Evolutionary conservation across 495 filamentous ascomycete genomes (phyloP).

Genomic region (Podospora pseudopauciseta): DNA sequence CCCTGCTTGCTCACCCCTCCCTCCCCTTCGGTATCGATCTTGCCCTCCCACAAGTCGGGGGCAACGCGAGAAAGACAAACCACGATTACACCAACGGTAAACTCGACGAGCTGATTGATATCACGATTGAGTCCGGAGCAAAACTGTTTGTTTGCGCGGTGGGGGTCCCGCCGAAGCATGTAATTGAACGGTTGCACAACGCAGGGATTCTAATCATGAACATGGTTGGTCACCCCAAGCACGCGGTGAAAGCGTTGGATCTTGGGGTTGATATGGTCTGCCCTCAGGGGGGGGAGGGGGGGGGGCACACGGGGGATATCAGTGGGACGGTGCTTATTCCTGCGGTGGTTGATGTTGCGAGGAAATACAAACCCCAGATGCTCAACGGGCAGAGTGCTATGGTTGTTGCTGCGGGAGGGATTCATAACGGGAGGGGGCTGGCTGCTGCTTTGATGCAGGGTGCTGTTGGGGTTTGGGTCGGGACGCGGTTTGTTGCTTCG

Average conservation of each 20-base stretch:
- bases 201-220: conserved; percentile 84
- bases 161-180: conserved; percentile 67
- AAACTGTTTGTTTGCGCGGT: conserved; percentile 79
- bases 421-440: conserved; percentile 67
- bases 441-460: conserved; percentile 71
- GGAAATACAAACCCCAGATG: conserved; percentile 53
- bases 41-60: conserved; percentile 79
- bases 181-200: conserved; percentile 68
- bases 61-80: conserved; percentile 75
- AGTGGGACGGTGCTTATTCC: conserved; percentile 69
- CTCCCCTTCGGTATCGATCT: conserved; percentile 87
- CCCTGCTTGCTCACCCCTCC: conserved; percentile 54
- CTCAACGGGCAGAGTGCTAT: conserved; percentile 49
- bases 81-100: conserved; percentile 87
- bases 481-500: conserved; percentile 79
- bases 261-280: conserved; percentile 82
- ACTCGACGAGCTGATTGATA: conserved; percentile 76
- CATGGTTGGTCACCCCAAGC: conserved; percentile 90
- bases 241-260: conserved; percentile 77
- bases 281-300: conserved; percentile 75
- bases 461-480: conserved; percentile 75
- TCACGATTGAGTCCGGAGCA: conserved; percentile 73
- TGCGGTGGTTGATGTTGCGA: conserved; percentile 70
- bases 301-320: conserved; percentile 77
- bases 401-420: conserved; percentile 73